These are phyloP conservation scores for Lactifluus rugatus DNA, from an alignment of 768 basidiomycete genomes.

Conservation along the genomic window DNA sequence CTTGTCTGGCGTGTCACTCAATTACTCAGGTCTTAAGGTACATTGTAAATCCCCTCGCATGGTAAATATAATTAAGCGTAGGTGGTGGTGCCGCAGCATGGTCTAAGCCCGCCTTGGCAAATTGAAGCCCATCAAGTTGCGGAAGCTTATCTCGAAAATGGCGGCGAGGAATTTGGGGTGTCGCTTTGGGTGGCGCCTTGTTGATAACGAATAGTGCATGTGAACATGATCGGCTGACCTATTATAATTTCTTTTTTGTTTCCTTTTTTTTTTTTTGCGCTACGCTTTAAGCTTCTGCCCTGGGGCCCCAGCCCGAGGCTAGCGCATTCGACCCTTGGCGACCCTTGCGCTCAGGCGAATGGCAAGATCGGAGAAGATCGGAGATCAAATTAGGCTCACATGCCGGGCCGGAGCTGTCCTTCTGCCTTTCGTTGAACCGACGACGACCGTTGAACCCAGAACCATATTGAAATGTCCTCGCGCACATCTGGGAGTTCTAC, in stretches of 20 bases:
- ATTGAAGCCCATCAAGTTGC: neutral
- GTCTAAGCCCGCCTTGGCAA: neutral
- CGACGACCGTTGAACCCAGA: too few species aligned
- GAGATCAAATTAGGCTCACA: neutral
- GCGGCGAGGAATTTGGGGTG: neutral
- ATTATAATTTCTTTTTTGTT: neutral
- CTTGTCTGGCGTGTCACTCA: neutral
- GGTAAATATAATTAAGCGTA: neutral
- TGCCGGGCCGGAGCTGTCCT: neutral
- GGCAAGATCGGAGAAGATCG: neutral
- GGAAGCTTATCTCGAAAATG: neutral
- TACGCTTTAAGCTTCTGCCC: neutral
- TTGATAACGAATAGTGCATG: neutral
- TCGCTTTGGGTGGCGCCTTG: neutral
- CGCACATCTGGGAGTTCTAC: slow-evolving; percentile 51
- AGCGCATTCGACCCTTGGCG: neutral
- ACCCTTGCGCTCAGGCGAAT: too few species aligned
- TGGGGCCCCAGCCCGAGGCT: neutral
- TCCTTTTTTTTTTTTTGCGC: neutral
- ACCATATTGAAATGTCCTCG: slow-evolving; percentile 42
- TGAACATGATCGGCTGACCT: neutral
- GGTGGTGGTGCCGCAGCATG: too few species aligned
- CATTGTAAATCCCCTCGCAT: neutral
- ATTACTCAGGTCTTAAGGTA: neutral
- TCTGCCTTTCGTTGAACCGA: neutral